Evolutionary conservation across 768 basidiomycete genomes (phyloP).

Genomic region (Gloeopeniophorella convolvens): DNA sequence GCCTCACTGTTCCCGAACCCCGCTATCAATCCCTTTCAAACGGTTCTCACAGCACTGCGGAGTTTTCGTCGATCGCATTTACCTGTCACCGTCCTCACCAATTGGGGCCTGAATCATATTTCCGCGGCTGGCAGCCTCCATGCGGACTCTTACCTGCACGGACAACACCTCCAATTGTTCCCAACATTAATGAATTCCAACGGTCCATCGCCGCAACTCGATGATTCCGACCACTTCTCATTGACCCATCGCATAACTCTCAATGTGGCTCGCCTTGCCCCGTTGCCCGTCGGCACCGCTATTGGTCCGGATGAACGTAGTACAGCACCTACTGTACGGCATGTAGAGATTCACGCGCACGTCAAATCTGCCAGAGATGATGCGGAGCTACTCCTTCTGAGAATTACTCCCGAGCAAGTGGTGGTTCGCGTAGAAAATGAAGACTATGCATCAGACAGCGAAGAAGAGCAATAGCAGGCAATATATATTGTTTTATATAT

Average conservation of each 20-base stretch:
- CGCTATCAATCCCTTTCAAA: conserved; percentile 37
- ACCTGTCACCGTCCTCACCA: conserved; percentile 50
- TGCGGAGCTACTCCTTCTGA: conserved; percentile 11
- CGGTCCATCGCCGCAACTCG: background rate
- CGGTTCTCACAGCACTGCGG: conserved; percentile 40
- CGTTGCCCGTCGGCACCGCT: background rate
- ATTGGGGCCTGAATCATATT: conserved; percentile 47
- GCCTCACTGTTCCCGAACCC: conserved; percentile 17
- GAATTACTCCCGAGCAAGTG: conserved; percentile 8
- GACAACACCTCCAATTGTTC: conserved; percentile 42
- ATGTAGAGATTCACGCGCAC: conserved; percentile 5
- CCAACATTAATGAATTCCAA: conserved; percentile 4
- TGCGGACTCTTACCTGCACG: conserved; percentile 33
- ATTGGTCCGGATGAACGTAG: background rate
- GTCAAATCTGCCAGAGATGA: conserved; percentile 8
- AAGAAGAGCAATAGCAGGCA: background rate
- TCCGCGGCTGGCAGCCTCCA: conserved; percentile 17
- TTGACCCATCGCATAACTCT: conserved; percentile 20
- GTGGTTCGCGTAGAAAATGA: background rate
- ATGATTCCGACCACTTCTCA: background rate
- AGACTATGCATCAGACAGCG: background rate
- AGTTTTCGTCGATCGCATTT: conserved; percentile 42
- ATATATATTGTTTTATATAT: background rate
- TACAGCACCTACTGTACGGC: background rate
- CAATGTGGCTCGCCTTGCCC: background rate